Conservation (phyloP, 1,284 basidiomycete species). For the Ustilago cynodontis region DNA sequence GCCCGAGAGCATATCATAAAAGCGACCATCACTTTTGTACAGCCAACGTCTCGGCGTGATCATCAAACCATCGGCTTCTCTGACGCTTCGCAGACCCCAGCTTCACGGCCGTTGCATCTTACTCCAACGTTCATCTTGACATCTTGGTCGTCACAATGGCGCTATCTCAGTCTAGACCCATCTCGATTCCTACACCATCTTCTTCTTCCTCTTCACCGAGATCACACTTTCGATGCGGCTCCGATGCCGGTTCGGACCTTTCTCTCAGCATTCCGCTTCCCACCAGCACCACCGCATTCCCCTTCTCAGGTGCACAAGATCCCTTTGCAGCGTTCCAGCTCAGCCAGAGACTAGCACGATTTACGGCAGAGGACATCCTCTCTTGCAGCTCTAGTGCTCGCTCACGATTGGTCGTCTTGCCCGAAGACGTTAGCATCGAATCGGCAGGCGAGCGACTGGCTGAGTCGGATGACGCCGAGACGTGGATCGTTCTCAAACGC, state of each 20-base stretch:
- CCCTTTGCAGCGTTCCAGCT: conserved; percentile 27
- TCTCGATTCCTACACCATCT: conserved; percentile 29
- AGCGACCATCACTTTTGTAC: no score
- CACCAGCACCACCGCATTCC: background rate
- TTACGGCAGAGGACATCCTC: conserved; percentile 35
- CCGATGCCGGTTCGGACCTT: conserved; percentile 33
- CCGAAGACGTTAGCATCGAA: conserved; percentile 32
- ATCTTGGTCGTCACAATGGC: conserved; percentile 12
- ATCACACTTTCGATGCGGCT: conserved; percentile 32
- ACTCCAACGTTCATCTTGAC: background rate
- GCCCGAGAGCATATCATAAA: no score
- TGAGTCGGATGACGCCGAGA: conserved; percentile 25
- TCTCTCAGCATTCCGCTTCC: conserved; percentile 25
- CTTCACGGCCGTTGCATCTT: background rate
- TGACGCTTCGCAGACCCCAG: no score
- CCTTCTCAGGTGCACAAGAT: conserved; percentile 19
- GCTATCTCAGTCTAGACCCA: conserved; percentile 30
- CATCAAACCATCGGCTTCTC: no score
- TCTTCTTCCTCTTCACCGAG: conserved; percentile 15
- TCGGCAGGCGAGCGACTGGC: conserved; percentile 34
- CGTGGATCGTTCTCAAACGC: conserved; percentile 34
- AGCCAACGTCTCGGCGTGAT: no score
- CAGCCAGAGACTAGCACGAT: conserved; percentile 21
- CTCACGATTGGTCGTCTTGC: conserved; percentile 31
- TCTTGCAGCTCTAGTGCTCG: conserved; percentile 13